These are phyloP conservation scores for Chenopodium suecicum DNA, from an alignment of 148 eudicot species.

Conservation along the genomic window DNA sequence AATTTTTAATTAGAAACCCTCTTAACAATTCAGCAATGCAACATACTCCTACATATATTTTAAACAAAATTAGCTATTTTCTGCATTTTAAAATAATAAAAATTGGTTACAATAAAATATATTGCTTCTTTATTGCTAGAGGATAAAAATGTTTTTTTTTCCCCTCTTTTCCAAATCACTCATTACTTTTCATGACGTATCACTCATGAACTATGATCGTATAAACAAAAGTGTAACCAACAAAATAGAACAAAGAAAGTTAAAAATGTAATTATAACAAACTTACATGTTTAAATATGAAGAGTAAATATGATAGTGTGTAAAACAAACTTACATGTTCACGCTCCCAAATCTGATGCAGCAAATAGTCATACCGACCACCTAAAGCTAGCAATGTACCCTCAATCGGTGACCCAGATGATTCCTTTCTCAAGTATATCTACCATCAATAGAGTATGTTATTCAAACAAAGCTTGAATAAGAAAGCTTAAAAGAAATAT, in stretches of 20 bases:
- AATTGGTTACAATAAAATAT: too few relatives aligned
- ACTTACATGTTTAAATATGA: background rate
- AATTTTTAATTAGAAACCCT: too few relatives aligned
- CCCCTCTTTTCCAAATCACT: background rate
- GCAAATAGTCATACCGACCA: slow-evolving; percentile 83
- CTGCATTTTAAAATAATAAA: too few relatives aligned
- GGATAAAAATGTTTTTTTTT: background rate
- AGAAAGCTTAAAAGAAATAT: background rate
- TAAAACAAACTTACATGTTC: slow-evolving; percentile 54
- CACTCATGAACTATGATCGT: too few relatives aligned
- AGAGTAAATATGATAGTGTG: background rate
- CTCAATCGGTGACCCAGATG: slow-evolving; percentile 61
- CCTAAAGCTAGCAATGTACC: slow-evolving; percentile 87
- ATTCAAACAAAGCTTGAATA: background rate
- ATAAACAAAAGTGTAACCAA: too few relatives aligned
- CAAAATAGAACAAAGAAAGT: too few relatives aligned
- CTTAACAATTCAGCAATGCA: too few relatives aligned
- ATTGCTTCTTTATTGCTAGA: too few relatives aligned
- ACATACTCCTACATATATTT: too few relatives aligned
- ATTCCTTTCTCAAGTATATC: slow-evolving; percentile 75
- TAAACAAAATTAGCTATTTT: too few relatives aligned
- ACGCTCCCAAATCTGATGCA: slow-evolving; percentile 54
- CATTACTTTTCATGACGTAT: too few relatives aligned
- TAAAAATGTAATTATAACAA: too few relatives aligned
- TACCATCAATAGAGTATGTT: slow-evolving; percentile 17